A percentile compares a stretch with the other conserved stretches of the same genome.
These are phyloP conservation scores for Exophiala sideris DNA, from an alignment of 2,329 filamentous ascomycete species.

Conservation along the genomic window DNA sequence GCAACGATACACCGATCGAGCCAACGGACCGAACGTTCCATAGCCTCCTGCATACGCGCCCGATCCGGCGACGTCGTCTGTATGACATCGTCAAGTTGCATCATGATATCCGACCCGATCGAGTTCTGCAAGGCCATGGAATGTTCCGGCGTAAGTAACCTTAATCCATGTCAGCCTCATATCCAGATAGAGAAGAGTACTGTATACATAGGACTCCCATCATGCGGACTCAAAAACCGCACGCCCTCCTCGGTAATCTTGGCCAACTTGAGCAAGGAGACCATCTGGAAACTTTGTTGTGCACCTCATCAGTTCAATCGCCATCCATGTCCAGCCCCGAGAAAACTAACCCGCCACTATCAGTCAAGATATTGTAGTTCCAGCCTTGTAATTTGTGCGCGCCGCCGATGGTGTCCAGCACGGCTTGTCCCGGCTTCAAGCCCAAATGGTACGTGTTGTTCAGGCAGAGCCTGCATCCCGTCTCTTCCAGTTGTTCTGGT, in stretches of 20 bases:
- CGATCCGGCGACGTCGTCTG: slow-evolving; percentile 91
- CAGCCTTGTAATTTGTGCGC: slow-evolving; percentile 94
- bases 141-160: slow-evolving; percentile 91
- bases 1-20: slow-evolving; percentile 90
- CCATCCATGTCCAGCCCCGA: slow-evolving; percentile 7
- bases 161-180: slow-evolving; percentile 26
- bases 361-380: slow-evolving; percentile 90
- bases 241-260: slow-evolving; percentile 95
- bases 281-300: slow-evolving; percentile 85
- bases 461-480: slow-evolving; percentile 82
- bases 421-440: slow-evolving; percentile 87
- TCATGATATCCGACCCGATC: slow-evolving; percentile 97
- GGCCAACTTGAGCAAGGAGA: slow-evolving; percentile 87
- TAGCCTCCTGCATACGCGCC: slow-evolving; percentile 85
- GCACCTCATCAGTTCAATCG: slow-evolving; percentile 28
- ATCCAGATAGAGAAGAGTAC: background rate
- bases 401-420: slow-evolving; percentile 81
- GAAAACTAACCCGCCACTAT: slow-evolving; percentile 48
- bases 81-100: slow-evolving; percentile 98
- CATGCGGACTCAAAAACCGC: slow-evolving; percentile 91
- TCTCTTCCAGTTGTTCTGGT: slow-evolving; percentile 84
- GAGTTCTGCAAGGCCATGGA: slow-evolving; percentile 94
- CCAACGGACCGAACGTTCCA: slow-evolving; percentile 93
- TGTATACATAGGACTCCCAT: slow-evolving; percentile 78
- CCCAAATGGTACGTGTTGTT: slow-evolving; percentile 99